Base-by-base conservation (phyloP, 2,329 filamentous ascomycete species). In the Pseudogymnoascus sp. region DNA sequence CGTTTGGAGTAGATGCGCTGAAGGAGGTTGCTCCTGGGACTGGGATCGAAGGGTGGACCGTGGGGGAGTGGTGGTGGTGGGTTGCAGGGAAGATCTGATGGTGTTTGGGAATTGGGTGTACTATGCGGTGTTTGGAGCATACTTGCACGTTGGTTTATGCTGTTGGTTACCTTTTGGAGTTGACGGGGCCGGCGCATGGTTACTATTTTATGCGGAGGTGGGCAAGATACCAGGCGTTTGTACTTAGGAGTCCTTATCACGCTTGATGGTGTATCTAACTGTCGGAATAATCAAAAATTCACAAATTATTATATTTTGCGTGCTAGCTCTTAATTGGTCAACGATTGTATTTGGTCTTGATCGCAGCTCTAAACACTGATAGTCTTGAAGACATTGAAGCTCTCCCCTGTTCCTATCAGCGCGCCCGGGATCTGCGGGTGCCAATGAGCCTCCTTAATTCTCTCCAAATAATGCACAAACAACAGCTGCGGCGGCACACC, bases 381-480 rank as follows among this genome's bases (percentile, higher is more conserved):
- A 1, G 89, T 92, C 72, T 88, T 85, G 75, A 92, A 89, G 56
- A 91, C 84, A 70, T 87, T 89, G 74, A 99, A 96, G 58, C 85
- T 84, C 69, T 91, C 88, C 8, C 94, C 94, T 0, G 94, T 99
- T 1, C 90, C 91, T 75, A 97, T 86, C 63, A 97, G 76, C 33
- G 85, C 85, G 28, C 94, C 94, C 0, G 90, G 89, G 71, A 97
- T 96, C 77, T 99, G 94, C 33, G 88, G 89, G 76, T 97, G 92
- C 92, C 94, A 99, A 76, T 99, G 94, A 35, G 92, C 77, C 75
- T 99, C 94, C 82, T 96, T 97, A 60, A 91, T 91, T 67, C 90
- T 86, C 69, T 95, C 88, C 77, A 95, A 90, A 72, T 95, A 96
- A 75, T 99, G 94, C 70, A 96, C 91, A 73, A 99, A 99, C 64